These are phyloP conservation scores for Murraya paniculata DNA, from an alignment of 345 rosid genomes.

Conservation along the genomic window DNA sequence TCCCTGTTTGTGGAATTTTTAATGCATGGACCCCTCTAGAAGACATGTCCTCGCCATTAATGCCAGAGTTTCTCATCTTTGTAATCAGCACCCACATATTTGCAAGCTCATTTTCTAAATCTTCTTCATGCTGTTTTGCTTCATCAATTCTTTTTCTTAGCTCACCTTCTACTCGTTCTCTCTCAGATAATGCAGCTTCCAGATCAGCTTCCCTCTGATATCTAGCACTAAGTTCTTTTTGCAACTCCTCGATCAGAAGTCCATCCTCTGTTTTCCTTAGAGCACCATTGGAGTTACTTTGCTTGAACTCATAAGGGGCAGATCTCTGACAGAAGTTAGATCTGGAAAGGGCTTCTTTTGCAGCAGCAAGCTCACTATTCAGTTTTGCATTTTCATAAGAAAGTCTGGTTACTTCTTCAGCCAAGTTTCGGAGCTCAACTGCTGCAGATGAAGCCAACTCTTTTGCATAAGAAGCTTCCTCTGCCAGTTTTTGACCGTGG, in stretches of 20 bases:
- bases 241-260: constrained; percentile 40
- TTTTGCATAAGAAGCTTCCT: constrained; percentile 73
- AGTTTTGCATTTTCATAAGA: constrained; percentile 63
- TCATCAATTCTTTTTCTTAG: constrained; percentile 45
- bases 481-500: constrained; percentile 48
- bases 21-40: constrained; percentile 14
- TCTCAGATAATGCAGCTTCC: constrained; percentile 40
- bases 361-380: constrained; percentile 44
- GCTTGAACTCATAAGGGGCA: constrained; percentile 27
- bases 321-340: constrained; percentile 33
- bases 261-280: constrained; percentile 29
- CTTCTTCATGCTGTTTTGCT: constrained; percentile 49
- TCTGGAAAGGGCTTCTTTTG: constrained; percentile 34
- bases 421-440: constrained; percentile 61
- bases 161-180: constrained; percentile 37
- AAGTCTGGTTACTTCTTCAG: constrained; percentile 70
- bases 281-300: constrained; percentile 20
- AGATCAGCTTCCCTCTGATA: constrained; percentile 43
- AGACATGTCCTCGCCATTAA: constrained; percentile 23
- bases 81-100: constrained; percentile 61
- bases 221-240: constrained; percentile 40
- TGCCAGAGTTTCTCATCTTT: constrained; percentile 40
- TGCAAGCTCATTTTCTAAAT: constrained; percentile 60
- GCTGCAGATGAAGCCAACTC: constrained; percentile 73
- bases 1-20: constrained; percentile 18